Conservation (phyloP, 2,329 filamentous ascomycete species). For the Cryphonectria radicalis region DNA sequence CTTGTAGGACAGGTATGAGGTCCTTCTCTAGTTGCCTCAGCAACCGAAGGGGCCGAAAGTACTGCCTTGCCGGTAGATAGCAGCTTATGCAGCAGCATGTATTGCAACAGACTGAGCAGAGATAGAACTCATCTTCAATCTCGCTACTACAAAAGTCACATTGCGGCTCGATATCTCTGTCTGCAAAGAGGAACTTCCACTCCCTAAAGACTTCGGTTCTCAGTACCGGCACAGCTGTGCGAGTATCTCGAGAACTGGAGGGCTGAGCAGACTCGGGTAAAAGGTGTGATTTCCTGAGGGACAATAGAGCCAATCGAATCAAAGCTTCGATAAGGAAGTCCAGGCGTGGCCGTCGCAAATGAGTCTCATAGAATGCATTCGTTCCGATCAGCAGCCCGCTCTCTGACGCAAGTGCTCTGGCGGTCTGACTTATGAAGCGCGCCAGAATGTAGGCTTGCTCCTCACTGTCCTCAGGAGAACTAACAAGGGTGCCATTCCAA, state of each 20-base stretch:
- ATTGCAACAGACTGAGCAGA: neutral
- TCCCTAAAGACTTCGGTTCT: neutral
- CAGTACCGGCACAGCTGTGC: neutral
- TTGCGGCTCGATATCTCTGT: neutral
- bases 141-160: neutral
- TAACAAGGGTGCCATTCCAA: neutral
- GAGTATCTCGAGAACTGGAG: neutral
- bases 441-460: neutral
- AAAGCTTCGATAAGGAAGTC: neutral
- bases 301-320: neutral
- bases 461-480: neutral
- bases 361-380: neutral
- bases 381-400: neutral
- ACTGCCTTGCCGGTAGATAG: neutral
- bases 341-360: neutral
- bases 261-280: neutral
- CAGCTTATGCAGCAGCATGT: neutral
- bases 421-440: neutral
- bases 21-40: neutral
- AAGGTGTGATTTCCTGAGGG: neutral
- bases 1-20: neutral
- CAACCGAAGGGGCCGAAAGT: neutral
- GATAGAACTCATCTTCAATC: neutral
- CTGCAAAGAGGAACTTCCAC: neutral
- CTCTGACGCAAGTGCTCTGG: neutral